Evolutionary conservation across 2,329 filamentous ascomycete species (phyloP).

Genomic region (Lasiodiplodia sp.): DNA sequence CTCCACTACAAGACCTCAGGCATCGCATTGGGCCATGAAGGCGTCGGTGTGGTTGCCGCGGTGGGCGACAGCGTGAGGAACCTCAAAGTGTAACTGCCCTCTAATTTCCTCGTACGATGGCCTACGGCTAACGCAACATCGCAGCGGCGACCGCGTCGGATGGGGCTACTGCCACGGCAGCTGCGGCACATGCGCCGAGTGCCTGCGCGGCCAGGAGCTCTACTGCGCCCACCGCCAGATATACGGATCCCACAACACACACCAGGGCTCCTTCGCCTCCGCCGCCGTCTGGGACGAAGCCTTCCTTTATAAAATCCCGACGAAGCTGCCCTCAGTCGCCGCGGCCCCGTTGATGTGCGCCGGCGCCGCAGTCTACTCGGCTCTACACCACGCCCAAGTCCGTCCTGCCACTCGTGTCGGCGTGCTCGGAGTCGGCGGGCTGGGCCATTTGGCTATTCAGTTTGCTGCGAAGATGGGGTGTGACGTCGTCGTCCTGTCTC

Average conservation of each 20-base stretch:
- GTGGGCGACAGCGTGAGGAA: constrained; percentile 54
- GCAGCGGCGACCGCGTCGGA: constrained; percentile 57
- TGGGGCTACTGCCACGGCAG: constrained; percentile 58
- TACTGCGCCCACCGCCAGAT: constrained; percentile 41
- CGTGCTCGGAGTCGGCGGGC: constrained; percentile 68
- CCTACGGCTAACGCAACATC: too few species aligned
- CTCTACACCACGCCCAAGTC: constrained; percentile 53
- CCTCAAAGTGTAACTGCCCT: constrained; percentile 51
- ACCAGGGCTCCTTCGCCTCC: constrained; percentile 57
- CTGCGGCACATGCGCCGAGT: constrained; percentile 56
- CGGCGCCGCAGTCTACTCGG: constrained; percentile 59
- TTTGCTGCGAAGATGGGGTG: constrained; percentile 80
- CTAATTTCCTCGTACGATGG: too few species aligned
- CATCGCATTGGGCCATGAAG: constrained; percentile 63
- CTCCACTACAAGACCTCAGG: constrained; percentile 52
- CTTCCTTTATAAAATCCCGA: constrained; percentile 57
- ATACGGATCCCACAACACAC: constrained; percentile 54
- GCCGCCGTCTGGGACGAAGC: constrained; percentile 58
- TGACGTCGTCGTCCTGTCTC: constrained; percentile 72
- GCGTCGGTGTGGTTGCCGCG: constrained; percentile 59
- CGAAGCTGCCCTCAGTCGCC: constrained; percentile 51
- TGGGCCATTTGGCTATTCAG: constrained; percentile 80
- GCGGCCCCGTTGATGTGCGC: constrained; percentile 60
- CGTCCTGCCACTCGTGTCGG: constrained; percentile 65
- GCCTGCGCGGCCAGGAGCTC: constrained; percentile 50